Evolutionary conservation across 2,329 filamentous ascomycete species (phyloP), one percentile per base, ranked within the genome.

Genomic region (Gremmenia infestans): DNA sequence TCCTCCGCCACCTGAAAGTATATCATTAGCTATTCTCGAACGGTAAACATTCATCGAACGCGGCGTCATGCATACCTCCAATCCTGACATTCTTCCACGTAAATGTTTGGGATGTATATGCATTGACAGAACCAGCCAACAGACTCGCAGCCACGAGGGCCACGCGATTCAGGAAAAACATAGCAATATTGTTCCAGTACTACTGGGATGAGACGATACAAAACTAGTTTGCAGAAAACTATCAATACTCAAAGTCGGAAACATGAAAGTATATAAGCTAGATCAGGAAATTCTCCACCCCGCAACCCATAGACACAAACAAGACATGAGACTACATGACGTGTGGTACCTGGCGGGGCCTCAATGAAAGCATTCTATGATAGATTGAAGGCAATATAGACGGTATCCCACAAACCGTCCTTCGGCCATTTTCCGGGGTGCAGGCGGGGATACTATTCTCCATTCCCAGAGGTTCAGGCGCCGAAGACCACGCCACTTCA

Each of bases 1-100:
- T 35, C 81, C 81, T 51, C 81, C 80, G 14, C 81, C 81, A 15
- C 79, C 61, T 65, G 28, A 9, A 19, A 36, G 42, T 12, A 22
- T 6, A 45, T 12, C 49, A 40, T 23, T 23, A 45, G 35, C 14
- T 39, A 51, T 51, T 32, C n/a, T 7, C 15, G 15, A 40, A 40
- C 15, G 12, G 19, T 15, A 28, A 19, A 39, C 17, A 15, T 36
- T 23, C n/a, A 48, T 17, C 47, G 39, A 28, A 28, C 7, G 14
- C 12, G 4, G 17, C 3, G n/a, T 32, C 11, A 37, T 17, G 37
- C 50, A 23, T 57, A 60, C 63, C 80, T 54, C 80, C 80, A 46
- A 81, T 78, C 50, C 71, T 72, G 47, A 77, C 78, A 63, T 78
- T 80, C 52, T 76, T 71, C 78, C 77, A 65, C 1, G 59, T 55